These are phyloP conservation scores for Epichloe gansuensis DNA, from an alignment of 2,329 filamentous ascomycete genomes.

Conservation along the genomic window DNA sequence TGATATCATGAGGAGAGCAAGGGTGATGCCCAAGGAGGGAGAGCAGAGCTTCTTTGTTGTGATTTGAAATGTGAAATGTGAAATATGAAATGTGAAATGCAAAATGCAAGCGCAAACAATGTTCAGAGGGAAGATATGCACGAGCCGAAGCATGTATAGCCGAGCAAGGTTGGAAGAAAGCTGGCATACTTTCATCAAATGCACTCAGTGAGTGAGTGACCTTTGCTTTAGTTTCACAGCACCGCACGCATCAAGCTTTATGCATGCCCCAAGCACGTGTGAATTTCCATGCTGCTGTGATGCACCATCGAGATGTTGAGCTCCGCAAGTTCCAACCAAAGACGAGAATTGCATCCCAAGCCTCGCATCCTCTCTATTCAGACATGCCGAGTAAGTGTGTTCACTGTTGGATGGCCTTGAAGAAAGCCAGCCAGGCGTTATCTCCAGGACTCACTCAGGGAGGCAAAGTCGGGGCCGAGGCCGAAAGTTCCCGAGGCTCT, in stretches of 20 bases:
- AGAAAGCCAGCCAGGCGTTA: too few species aligned
- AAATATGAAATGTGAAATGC: not conserved
- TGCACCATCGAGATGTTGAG: not conserved
- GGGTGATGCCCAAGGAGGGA: slow-evolving; percentile 58
- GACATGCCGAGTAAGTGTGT: not conserved
- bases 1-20: slow-evolving; percentile 62
- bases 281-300: not conserved
- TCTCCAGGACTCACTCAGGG: too few species aligned
- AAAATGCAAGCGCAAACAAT: not conserved
- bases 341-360: too few species aligned
- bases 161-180: not conserved
- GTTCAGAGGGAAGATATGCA: not conserved
- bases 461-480: not conserved
- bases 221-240: too few species aligned
- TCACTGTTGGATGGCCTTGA: too few species aligned
- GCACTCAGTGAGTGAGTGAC: too few species aligned
- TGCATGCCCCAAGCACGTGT: not conserved
- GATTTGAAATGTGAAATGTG: slow-evolving; percentile 25
- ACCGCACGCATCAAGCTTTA: too few species aligned
- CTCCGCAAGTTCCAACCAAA: too few species aligned
- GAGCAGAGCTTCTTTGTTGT: slow-evolving; percentile 74
- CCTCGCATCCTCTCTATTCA: not conserved
- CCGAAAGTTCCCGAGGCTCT: not conserved
- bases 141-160: not conserved
- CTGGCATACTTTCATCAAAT: too few species aligned